A percentile compares a stretch with the other conserved stretches of the same genome.
These are phyloP conservation scores for Funneliformis mosseae DNA, from an alignment of 192 early-diverging fungal genomes.

Conservation along the genomic window DNA sequence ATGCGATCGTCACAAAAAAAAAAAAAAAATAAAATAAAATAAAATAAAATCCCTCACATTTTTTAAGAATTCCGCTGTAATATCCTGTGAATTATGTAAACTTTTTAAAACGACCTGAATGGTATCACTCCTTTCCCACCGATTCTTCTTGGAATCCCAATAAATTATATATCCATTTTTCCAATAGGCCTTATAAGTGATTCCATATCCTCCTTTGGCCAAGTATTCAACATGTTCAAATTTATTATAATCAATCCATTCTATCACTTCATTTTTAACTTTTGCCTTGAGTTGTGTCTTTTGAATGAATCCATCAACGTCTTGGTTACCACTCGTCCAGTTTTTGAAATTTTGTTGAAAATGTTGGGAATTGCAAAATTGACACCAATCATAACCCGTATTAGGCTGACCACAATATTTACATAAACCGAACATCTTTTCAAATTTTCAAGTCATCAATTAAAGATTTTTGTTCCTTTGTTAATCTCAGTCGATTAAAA, in stretches of 20 bases:
- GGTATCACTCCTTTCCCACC: neutral
- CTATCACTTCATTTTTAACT: neutral
- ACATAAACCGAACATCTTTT: no score
- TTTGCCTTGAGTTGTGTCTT: neutral
- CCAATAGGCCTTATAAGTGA: neutral
- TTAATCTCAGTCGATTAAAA: no score
- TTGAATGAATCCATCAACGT: neutral
- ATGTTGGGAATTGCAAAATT: neutral
- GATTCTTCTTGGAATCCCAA: neutral
- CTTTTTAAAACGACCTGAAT: neutral
- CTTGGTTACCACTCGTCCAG: neutral
- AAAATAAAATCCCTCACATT: neutral
- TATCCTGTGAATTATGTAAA: neutral
- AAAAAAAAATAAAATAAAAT: no score
- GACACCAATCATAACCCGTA: no score
- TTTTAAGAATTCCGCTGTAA: neutral
- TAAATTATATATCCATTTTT: neutral
- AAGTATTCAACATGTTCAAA: neutral
- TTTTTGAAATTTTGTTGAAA: neutral
- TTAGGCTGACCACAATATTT: no score
- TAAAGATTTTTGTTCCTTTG: no score
- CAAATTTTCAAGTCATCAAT: no score
- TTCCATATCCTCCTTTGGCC: constrained; percentile 5
- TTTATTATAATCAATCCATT: neutral
- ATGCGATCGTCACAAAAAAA: no score